Evolutionary conservation across 805 yeast species (phyloP), one percentile per base, ranked within the genome.

Genomic region (Nakazawaea wickerhamii): DNA sequence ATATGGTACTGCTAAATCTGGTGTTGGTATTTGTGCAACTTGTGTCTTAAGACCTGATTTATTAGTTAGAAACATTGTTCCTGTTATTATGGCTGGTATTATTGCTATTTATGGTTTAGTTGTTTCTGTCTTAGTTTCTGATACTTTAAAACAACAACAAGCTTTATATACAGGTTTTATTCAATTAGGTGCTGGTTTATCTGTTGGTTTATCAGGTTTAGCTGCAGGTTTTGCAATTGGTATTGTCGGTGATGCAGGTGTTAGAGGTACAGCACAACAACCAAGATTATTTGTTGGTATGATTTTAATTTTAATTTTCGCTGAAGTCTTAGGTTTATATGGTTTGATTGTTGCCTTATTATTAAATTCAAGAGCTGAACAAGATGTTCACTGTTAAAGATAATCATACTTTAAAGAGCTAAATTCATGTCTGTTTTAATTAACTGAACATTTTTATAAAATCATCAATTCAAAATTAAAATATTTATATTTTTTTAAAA

Each of bases 161-260:
- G 95, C 98, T 45, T 73, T 91, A 53, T 91, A 86, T 75, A 88
- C 96, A 48, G 98, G 98, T 53, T 91, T 91, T 76, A 89, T 91
- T 68, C 99, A 91, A 73, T 75, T 91, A 59, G 98, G 96, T 70
- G 96, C 97, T 46, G 99, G 99, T 67, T 76, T 91, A 58, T 85
- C 96, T 40, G 99, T 91, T 53, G 99, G 99, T 61, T 76, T 91
- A 55, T 84, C 96, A 49, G 96, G 98, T 65, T 77, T 91, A 62
- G 97, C 98, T 61, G 96, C 97, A 52, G 99, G 99, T 55, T 91
- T 88, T 61, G 97, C 99, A 65, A 91, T 91, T 71, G 99, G 99
- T 72, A 91, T 91, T 55, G 99, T 91, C 54, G 99, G 99, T 67
- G 99, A 91, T 65, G 97, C 96, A 46, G 99, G 99, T 77, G 98